Conservation (phyloP, 2,329 filamentous ascomycete genomes). For the Colletotrichum filicis region DNA sequence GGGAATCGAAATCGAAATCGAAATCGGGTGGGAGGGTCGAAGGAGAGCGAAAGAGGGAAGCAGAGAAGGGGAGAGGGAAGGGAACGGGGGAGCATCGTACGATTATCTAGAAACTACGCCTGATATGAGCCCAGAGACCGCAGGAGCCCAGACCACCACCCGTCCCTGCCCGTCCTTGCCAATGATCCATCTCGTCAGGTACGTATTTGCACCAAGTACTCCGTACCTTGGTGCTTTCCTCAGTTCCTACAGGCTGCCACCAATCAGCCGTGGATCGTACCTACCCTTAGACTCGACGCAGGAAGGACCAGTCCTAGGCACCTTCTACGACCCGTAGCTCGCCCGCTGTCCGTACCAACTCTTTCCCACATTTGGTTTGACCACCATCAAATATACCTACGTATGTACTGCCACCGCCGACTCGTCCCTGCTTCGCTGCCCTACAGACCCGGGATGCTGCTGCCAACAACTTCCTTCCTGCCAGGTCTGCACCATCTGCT, state of each 20-base stretch:
- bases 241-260: too few species aligned
- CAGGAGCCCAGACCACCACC: conserved; percentile 17
- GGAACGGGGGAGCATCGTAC: conserved; percentile 35
- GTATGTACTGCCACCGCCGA: not conserved
- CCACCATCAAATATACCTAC: not conserved
- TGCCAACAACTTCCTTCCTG: too few species aligned
- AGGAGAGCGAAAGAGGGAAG: conserved; percentile 15
- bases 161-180: conserved; percentile 15
- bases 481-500: too few species aligned
- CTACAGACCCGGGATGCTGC: not conserved
- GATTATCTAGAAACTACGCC: conserved; percentile 35
- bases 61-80: conserved; percentile 24
- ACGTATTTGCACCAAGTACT: not conserved
- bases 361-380: not conserved
- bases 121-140: conserved; percentile 29
- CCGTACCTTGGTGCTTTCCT: too few species aligned
- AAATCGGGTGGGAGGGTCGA: conserved; percentile 2
- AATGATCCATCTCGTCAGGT: not conserved
- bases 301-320: too few species aligned
- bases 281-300: too few species aligned
- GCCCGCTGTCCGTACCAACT: not conserved
- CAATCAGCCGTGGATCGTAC: too few species aligned
- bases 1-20: not conserved
- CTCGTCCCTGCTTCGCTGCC: not conserved
- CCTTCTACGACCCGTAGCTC: not conserved